A percentile compares a stretch with the other conserved stretches of the same genome.
Conservation (phyloP, 2,329 filamentous ascomycete genomes). For the Epichloe aotearoae region DNA sequence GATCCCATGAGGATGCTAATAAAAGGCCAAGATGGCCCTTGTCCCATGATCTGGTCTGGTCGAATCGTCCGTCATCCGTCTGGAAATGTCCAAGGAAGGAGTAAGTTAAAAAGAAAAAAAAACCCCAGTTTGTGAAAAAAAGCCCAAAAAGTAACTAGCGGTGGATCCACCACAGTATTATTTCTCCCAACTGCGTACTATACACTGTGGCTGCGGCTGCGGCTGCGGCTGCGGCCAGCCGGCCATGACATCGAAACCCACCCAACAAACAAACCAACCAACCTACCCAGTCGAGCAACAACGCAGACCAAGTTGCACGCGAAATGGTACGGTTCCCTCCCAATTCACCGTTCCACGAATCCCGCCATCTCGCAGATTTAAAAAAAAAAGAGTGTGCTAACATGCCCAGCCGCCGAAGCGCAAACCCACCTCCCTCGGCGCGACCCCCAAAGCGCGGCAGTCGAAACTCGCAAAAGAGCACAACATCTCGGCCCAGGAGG, state of each 20-base stretch:
- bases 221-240: not conserved
- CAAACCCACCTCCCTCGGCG: conserved; percentile 23
- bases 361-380: not conserved
- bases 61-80: no score
- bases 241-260: not conserved
- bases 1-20: not conserved
- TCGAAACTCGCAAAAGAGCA: conserved; percentile 94
- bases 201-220: not conserved
- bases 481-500: conserved; percentile 70
- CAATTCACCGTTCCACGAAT: not conserved
- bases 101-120: not conserved
- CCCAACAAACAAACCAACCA: not conserved
- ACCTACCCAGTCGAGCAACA: no score
- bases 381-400: not conserved
- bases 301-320: not conserved
- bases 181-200: not conserved
- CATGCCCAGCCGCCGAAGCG: conserved; percentile 37
- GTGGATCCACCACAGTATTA: not conserved
- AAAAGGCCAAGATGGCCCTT: not conserved
- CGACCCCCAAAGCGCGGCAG: conserved; percentile 36
- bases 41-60: not conserved
- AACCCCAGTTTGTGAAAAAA: not conserved
- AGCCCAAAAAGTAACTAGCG: not conserved
- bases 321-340: not conserved
- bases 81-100: no score